Conservation (phyloP, 2,329 filamentous ascomycete species). For the Clonostachys byssicola region DNA sequence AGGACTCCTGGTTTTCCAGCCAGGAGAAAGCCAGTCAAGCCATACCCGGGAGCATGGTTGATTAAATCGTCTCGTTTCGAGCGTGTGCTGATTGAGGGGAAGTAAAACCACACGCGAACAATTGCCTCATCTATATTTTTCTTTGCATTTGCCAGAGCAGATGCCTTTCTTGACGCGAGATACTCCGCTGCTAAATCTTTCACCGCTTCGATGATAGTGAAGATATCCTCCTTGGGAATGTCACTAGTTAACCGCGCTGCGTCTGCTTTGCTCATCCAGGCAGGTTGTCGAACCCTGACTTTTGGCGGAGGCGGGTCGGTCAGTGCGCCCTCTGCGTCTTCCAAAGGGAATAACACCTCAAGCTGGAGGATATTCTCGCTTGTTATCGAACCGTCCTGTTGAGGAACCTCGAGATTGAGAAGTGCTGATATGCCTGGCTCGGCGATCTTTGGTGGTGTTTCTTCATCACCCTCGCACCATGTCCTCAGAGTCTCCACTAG, state of each 20-base stretch:
- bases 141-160: neutral
- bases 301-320: slow-evolving; percentile 32
- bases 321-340: neutral
- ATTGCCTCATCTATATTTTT: slow-evolving; percentile 15
- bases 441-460: slow-evolving; percentile 1
- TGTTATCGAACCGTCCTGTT: slow-evolving; percentile 1
- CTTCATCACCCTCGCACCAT: slow-evolving; percentile 12
- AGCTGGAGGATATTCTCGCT: slow-evolving; percentile 16
- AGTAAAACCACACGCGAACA: slow-evolving; percentile 59
- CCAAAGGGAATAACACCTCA: slow-evolving; percentile 26
- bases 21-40: slow-evolving; percentile 53
- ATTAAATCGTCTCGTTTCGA: slow-evolving; percentile 55
- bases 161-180: neutral
- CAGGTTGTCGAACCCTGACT: slow-evolving; percentile 41
- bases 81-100: slow-evolving; percentile 56
- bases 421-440: slow-evolving; percentile 11
- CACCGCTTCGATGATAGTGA: slow-evolving; percentile 38
- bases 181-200: slow-evolving; percentile 22
- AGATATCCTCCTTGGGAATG: slow-evolving; percentile 36
- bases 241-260: slow-evolving; percentile 26
- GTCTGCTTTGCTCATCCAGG: slow-evolving; percentile 47
- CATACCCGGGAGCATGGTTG: slow-evolving; percentile 43
- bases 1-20: slow-evolving; percentile 55
- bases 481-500: slow-evolving; percentile 10
- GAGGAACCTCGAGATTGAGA: slow-evolving; percentile 15